A percentile compares a stretch with the other conserved stretches of the same genome.
Conservation (phyloP, 129 eudicot species). For the Artemisia annua region DNA sequence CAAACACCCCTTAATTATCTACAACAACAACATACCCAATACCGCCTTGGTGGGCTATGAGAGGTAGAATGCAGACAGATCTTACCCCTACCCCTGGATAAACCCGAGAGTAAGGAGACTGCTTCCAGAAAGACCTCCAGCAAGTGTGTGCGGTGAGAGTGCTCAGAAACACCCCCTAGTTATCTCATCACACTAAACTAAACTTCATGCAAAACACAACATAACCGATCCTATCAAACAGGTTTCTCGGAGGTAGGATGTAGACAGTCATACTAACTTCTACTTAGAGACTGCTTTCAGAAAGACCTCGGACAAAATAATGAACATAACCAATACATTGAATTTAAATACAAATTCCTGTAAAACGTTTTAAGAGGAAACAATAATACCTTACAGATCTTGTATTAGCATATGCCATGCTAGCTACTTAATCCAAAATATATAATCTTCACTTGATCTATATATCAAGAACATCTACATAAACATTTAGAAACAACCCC, state of each 20-base stretch:
- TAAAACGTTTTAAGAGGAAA: neutral
- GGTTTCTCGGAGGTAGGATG: too few species aligned
- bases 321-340: neutral
- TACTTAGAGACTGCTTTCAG: too few species aligned
- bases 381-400: constrained; percentile 76
- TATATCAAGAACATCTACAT: too few species aligned
- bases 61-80: too few species aligned
- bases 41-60: too few species aligned
- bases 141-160: too few species aligned
- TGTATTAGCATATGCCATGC: constrained; percentile 64
- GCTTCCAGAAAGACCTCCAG: too few species aligned
- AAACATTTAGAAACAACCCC: constrained; percentile 16
- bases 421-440: constrained; percentile 11
- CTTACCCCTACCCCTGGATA: too few species aligned
- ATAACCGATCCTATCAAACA: neutral
- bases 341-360: neutral
- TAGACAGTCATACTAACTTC: too few species aligned
- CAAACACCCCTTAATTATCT: neutral
- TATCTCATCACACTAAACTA: neutral
- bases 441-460: constrained; percentile 13
- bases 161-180: neutral
- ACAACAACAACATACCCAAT: too few species aligned
- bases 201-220: neutral
- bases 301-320: neutral
- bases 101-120: too few species aligned